Percentiles rank a stretch among this genome's conserved stretches.
Conservation (phyloP, 2,329 filamentous ascomycete species). For the Cytospora mali region DNA sequence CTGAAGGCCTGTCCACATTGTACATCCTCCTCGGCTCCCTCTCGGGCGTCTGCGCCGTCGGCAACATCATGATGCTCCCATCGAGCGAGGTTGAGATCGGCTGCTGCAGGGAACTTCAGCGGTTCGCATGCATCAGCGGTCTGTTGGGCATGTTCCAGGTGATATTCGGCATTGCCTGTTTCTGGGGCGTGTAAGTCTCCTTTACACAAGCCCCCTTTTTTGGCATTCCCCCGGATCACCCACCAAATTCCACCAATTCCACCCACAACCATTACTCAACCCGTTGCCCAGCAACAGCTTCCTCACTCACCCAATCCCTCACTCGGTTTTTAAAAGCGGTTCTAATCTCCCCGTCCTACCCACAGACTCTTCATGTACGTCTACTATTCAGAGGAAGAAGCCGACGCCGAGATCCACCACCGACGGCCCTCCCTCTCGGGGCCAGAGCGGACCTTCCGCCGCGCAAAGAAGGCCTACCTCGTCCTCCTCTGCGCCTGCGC, state of each 20-base stretch:
- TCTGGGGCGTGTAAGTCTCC: conserved; percentile 29
- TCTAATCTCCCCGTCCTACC: not conserved
- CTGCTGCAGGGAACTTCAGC: conserved; percentile 30
- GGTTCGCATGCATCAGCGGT: conserved; percentile 31
- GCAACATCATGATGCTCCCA: conserved; percentile 33
- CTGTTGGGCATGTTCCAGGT: conserved; percentile 31
- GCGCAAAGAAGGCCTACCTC: conserved; percentile 33
- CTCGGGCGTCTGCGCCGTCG: conserved; percentile 42
- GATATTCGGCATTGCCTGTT: conserved; percentile 31
- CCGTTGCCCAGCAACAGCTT: not conserved
- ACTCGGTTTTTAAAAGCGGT: not conserved
- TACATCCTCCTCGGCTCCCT: conserved; percentile 12
- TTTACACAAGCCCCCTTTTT: no score
- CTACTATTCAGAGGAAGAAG: conserved; percentile 36
- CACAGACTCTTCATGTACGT: conserved; percentile 31
- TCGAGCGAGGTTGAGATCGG: conserved; percentile 31
- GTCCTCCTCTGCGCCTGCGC: conserved; percentile 31
- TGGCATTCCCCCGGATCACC: not conserved
- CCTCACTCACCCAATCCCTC: no score
- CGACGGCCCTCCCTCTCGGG: conserved; percentile 33
- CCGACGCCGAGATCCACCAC: conserved; percentile 34
- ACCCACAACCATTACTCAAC: not conserved
- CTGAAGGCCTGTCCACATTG: conserved; percentile 47
- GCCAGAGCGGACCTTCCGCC: conserved; percentile 34
- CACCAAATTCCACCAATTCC: no score